Evolutionary conservation across 176 grass and related monocot genomes (phyloP).

Genomic region (Lolium rigidum): DNA sequence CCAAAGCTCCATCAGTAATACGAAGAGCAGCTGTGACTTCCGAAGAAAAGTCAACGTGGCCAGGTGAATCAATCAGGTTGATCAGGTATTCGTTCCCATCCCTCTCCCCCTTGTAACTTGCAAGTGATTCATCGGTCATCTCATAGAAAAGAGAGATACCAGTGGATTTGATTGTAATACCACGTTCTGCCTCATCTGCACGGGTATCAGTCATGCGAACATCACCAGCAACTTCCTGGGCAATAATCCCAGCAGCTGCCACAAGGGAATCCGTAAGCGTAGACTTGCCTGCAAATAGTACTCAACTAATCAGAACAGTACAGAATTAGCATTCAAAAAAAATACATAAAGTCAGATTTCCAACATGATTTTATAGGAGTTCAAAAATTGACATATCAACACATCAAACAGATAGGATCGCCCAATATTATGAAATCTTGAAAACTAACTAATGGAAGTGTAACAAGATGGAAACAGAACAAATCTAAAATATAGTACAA

Average conservation of each 20-base stretch:
- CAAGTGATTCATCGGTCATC: not conserved
- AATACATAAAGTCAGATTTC: not conserved
- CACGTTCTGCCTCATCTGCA: conserved; percentile 76
- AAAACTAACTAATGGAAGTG: too few relatives aligned
- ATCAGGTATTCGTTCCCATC: conserved; percentile 70
- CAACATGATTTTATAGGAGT: not conserved
- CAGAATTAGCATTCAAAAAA: not conserved
- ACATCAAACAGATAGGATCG: too few relatives aligned
- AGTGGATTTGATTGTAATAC: not conserved
- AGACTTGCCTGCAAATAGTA: conserved; percentile 63
- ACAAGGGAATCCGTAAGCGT: conserved; percentile 82
- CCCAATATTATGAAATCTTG: too few relatives aligned
- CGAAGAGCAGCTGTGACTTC: conserved; percentile 73
- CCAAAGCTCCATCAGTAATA: conserved; percentile 75
- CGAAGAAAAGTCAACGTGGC: conserved; percentile 74
- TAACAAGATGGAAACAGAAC: too few relatives aligned
- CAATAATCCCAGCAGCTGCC: conserved; percentile 81
- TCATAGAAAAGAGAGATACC: not conserved
- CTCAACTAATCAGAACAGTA: not conserved
- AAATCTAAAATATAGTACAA: too few relatives aligned
- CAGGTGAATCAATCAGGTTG: conserved; percentile 77
- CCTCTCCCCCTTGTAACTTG: not conserved
- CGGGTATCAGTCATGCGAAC: conserved; percentile 80
- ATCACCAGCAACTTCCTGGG: conserved; percentile 85
- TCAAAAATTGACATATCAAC: too few relatives aligned